Base-by-base conservation (phyloP, 257 asterid genomes). In the Solanum chaucha region DNA sequence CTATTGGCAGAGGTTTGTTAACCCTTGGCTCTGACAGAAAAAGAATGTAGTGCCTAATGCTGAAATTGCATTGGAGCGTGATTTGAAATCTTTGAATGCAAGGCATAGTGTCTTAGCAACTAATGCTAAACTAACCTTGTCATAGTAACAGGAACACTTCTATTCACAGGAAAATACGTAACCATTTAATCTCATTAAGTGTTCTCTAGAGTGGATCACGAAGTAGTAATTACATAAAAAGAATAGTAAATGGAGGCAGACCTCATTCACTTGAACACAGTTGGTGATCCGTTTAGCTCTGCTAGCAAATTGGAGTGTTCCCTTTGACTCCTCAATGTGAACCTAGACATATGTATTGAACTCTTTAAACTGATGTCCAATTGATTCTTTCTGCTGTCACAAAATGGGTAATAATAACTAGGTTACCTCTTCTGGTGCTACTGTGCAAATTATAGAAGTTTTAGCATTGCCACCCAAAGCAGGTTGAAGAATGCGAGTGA, bases 251-350 rank as follows among this genome's bases (percentile, higher is more conserved):
- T 28, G 30, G 65, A 74, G 26, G 86, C 93, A 77, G 26, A 96
- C 99, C 99, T 97, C 99, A 91, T 97, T 97, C 92, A 97, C 98
- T 96, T 96, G 99, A 88, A 96, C 99, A 74, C 99, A 96, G 88
- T 97, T 97, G 87, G 98, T 96, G 87, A 97, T 97, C 89, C 96
- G 93, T 93, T 97, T 97, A 81, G 99, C 99, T 92, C 99, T 91
- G 93, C 98, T 97, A 48, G 99, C 99, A 91, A 97, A 97, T 83
- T 93, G 99, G 88, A 97, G 99, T 61, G 98, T 97, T 89, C 99
- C 99, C 90, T 92, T 97, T 70, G 99, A 89, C 90, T 97, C 99
- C 88, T 97, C 99, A 82, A 94, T 85, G 86, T 97, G 99, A 88
- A 90, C 92, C 99, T 96, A 87, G 72, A 88, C 61, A 85, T 46